phyloP scores from a whole-genome alignment of 2,329 filamentous ascomycete genomes.

The Penicillium digitatum region DNA sequence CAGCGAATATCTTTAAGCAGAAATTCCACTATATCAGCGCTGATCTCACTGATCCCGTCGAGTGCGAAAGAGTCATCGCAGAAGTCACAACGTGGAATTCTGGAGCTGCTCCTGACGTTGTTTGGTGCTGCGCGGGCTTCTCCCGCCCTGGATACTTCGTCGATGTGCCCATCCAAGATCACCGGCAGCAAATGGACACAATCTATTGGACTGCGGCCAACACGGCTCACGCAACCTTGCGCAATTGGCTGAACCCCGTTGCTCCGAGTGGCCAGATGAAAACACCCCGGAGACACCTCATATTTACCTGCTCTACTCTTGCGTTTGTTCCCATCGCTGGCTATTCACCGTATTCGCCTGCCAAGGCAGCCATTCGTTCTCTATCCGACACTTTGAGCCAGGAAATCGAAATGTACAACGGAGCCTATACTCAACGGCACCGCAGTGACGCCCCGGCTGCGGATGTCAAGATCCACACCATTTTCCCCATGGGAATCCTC shows the following conservation, averaged over 20 bases:
- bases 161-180: constrained; percentile 63
- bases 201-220: constrained; percentile 87
- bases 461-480: constrained; percentile 72
- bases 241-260: constrained; percentile 62
- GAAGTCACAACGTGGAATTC: constrained; percentile 78
- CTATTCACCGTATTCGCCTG: constrained; percentile 77
- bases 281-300: constrained; percentile 61
- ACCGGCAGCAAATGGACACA: constrained; percentile 80
- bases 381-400: constrained; percentile 79
- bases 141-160: constrained; percentile 72
- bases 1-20: constrained; percentile 63
- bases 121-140: constrained; percentile 84
- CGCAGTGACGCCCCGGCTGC: constrained; percentile 50
- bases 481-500: constrained; percentile 80
- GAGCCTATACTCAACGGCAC: constrained; percentile 45
- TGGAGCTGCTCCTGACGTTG: constrained; percentile 68
- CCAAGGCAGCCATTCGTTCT: constrained; percentile 79
- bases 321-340: constrained; percentile 75
- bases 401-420: constrained; percentile 82
- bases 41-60: constrained; percentile 69
- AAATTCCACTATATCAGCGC: constrained; percentile 79
- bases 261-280: constrained; percentile 30
- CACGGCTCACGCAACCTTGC: constrained; percentile 75
- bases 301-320: constrained; percentile 77
- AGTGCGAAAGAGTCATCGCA: constrained; percentile 65